phyloP scores from a whole-genome alignment of 352 stramenopile species.

The Pythium brachiatum region DNA sequence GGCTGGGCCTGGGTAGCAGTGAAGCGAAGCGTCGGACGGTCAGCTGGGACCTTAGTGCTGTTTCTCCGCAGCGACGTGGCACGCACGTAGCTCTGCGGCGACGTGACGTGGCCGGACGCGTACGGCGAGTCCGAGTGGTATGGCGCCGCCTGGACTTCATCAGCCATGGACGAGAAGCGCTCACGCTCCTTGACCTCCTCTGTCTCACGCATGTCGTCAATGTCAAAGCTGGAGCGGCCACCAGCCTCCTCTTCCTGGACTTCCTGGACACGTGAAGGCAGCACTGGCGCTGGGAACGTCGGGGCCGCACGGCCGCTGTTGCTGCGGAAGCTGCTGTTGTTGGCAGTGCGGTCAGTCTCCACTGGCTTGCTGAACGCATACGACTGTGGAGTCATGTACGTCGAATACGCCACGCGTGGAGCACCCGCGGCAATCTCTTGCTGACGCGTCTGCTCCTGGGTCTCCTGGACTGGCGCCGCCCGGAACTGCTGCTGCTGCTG shows the following conservation, averaged over 20 bases:
- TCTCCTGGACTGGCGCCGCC: background rate
- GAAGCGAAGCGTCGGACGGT: conserved; percentile 17
- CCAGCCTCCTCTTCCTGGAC: conserved; percentile 34
- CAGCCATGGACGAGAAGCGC: conserved; percentile 30
- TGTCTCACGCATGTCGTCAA: conserved; percentile 75
- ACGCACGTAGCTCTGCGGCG: conserved; percentile 70
- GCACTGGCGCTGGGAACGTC: conserved; percentile 38
- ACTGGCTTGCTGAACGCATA: conserved; percentile 28
- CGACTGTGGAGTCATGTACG: conserved; percentile 8
- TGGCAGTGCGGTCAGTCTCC: conserved; percentile 1
- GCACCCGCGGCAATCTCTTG: background rate
- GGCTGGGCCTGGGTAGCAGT: conserved; percentile 6
- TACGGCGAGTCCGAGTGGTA: conserved; percentile 32
- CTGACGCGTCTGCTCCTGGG: conserved; percentile 10
- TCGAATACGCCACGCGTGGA: conserved; percentile 11
- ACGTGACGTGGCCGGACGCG: conserved; percentile 46
- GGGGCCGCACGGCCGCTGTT: conserved; percentile 27
- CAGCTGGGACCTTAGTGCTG: conserved; percentile 22
- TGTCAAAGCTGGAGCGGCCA: conserved; percentile 77
- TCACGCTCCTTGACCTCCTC: conserved; percentile 50
- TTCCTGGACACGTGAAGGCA: conserved; percentile 30
- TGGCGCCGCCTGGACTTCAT: conserved; percentile 14
- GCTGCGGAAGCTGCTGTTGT: conserved; percentile 13
- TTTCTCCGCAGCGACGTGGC: conserved; percentile 67
- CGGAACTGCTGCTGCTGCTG: conserved; percentile 6